Evolutionary conservation across 352 stramenopile genomes (phyloP).

Genomic region (Pythium aristosporum): DNA sequence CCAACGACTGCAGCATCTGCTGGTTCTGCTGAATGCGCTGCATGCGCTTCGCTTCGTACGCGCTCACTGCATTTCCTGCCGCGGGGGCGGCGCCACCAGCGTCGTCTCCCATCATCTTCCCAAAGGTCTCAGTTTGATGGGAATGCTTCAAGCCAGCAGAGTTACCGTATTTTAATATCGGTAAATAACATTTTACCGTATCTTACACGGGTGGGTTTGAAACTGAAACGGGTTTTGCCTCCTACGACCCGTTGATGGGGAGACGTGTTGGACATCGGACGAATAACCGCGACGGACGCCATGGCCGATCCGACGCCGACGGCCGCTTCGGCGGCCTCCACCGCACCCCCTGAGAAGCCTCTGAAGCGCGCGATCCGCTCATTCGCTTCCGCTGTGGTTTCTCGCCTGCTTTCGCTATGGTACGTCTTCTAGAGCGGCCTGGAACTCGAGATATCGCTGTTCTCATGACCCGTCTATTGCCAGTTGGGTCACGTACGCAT

Average conservation of each 20-base stretch:
- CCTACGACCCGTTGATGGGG: not conserved
- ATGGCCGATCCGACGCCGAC: not conserved
- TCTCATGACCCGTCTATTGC: not conserved
- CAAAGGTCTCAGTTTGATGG: not conserved
- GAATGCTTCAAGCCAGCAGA: not conserved
- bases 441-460: not conserved
- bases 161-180: not conserved
- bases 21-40: slow-evolving; percentile 57
- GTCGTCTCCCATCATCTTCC: not conserved
- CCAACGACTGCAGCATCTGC: slow-evolving; percentile 37
- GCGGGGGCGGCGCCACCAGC: too few species aligned
- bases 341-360: slow-evolving; percentile 26
- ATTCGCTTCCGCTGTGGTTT: slow-evolving; percentile 29
- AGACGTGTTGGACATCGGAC: not conserved
- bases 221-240: not conserved
- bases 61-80: slow-evolving; percentile 23
- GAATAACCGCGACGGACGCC: not conserved
- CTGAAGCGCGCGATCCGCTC: slow-evolving; percentile 26
- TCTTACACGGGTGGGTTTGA: slow-evolving; percentile 1
- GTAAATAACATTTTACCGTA: not conserved
- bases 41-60: slow-evolving; percentile 62
- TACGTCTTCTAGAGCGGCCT: slow-evolving; percentile 18
- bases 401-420: slow-evolving; percentile 42
- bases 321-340: not conserved
- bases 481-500: slow-evolving; percentile 65